Conservation (phyloP, 495 filamentous ascomycete genomes). For the Trichocladium uniseriatum region DNA sequence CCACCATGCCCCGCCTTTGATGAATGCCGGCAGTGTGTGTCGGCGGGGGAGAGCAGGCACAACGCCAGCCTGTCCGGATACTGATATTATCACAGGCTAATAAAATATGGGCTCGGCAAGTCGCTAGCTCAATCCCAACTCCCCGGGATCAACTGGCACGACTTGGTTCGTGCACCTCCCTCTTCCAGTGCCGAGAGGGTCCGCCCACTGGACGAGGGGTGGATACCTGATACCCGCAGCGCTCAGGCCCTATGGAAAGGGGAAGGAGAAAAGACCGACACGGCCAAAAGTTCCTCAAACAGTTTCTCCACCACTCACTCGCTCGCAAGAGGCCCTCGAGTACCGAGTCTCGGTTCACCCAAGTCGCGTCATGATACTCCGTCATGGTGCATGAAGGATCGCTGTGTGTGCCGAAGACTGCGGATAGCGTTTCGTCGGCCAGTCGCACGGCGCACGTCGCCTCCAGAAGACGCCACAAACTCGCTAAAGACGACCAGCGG, state of each 20-base stretch:
- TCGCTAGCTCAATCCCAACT: slow-evolving; percentile 30
- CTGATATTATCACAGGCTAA: slow-evolving; percentile 16
- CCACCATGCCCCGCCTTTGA: too few relatives aligned
- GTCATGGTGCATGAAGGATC: slow-evolving; percentile 14
- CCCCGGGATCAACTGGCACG: slow-evolving; percentile 19
- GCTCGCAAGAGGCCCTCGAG: too few relatives aligned
- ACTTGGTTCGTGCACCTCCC: slow-evolving; percentile 1
- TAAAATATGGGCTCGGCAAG: slow-evolving; percentile 28
- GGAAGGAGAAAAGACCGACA: background rate
- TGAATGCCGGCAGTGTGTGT: too few relatives aligned
- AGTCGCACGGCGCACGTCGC: slow-evolving; percentile 1
- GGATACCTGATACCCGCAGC: background rate
- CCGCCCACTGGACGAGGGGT: background rate
- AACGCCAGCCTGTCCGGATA: too few relatives aligned
- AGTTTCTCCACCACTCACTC: slow-evolving; percentile 5
- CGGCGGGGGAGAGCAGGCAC: too few relatives aligned
- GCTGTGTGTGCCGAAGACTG: slow-evolving; percentile 5
- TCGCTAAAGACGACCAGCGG: slow-evolving; percentile 1
- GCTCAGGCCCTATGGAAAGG: background rate
- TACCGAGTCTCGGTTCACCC: too few relatives aligned
- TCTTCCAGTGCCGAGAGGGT: slow-evolving; percentile 4
- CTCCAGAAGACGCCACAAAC: slow-evolving; percentile 5
- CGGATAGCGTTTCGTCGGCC: slow-evolving; percentile 3
- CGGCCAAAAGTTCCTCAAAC: slow-evolving; percentile 2
- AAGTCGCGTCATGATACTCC: slow-evolving; percentile 9